Percentiles rank a stretch among this genome's conserved stretches.
Evolutionary conservation across 2,329 filamentous ascomycete genomes (phyloP).

Genomic region (Diaporthe ilicicola): DNA sequence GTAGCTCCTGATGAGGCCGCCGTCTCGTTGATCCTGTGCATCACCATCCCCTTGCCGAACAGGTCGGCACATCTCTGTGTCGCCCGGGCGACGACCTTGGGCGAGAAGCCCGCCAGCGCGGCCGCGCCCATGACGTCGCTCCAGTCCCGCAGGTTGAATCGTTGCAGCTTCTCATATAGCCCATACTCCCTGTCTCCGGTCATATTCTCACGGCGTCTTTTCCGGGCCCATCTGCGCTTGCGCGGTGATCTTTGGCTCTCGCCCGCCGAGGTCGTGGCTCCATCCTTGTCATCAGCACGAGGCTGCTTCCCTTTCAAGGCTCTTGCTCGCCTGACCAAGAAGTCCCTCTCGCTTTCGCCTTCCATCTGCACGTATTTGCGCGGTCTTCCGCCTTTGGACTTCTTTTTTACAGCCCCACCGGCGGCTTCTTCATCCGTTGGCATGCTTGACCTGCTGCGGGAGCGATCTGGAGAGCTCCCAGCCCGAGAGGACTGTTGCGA

Average conservation of each 20-base stretch:
- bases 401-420: background rate
- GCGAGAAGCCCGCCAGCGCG: slow-evolving; percentile 75
- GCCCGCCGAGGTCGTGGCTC: slow-evolving; percentile 39
- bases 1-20: slow-evolving; percentile 31
- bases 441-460: background rate
- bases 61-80: slow-evolving; percentile 78
- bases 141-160: slow-evolving; percentile 75
- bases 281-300: slow-evolving; percentile 33
- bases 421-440: background rate
- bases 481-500: background rate
- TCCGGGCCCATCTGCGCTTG: slow-evolving; percentile 35
- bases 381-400: slow-evolving; percentile 34
- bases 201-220: slow-evolving; percentile 35
- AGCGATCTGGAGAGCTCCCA: background rate
- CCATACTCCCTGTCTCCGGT: slow-evolving; percentile 35
- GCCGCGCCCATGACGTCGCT: slow-evolving; percentile 84
- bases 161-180: slow-evolving; percentile 32
- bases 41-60: slow-evolving; percentile 76
- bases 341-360: slow-evolving; percentile 46
- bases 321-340: slow-evolving; percentile 44
- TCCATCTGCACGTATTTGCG: slow-evolving; percentile 33
- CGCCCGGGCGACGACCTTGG: slow-evolving; percentile 71
- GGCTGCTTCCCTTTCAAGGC: slow-evolving; percentile 45
- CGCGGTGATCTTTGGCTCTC: slow-evolving; percentile 30
- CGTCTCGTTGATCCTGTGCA: slow-evolving; percentile 58